phyloP scores from a whole-genome alignment of 2,329 filamentous ascomycete genomes.

The Diaporthe velutina region DNA sequence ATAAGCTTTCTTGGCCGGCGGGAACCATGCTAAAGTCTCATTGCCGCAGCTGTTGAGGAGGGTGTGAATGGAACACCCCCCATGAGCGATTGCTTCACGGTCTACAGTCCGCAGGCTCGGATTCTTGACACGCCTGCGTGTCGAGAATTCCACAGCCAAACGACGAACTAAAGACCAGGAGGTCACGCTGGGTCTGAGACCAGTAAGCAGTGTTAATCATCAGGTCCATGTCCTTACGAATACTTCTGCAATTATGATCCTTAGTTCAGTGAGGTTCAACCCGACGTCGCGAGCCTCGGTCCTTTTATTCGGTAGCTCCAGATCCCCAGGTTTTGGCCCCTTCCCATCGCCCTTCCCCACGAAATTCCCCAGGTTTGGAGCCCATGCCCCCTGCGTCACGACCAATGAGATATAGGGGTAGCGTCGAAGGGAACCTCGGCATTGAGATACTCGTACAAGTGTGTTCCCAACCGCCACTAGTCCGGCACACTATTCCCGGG shows the following conservation, averaged over 20 bases:
- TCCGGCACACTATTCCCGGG: background rate
- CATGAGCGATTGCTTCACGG: background rate
- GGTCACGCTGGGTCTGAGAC: background rate
- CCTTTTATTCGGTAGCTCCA: background rate
- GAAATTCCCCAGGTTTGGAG: conserved; percentile 20
- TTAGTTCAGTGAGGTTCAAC: background rate
- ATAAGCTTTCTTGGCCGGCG: conserved; percentile 12
- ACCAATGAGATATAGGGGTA: background rate
- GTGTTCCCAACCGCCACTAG: conserved; percentile 3
- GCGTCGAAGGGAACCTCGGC: conserved; percentile 27
- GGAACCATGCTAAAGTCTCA: background rate
- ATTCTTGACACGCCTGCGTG: background rate
- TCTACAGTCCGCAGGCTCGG: background rate
- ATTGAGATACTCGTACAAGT: conserved; percentile 12
- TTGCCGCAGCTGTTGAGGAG: background rate
- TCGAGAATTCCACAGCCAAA: background rate
- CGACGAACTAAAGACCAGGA: background rate
- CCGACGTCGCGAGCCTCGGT: background rate
- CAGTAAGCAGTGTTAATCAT: background rate
- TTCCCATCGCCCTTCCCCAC: conserved; percentile 8
- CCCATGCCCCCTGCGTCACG: background rate
- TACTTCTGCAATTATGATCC: background rate
- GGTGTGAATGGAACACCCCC: background rate
- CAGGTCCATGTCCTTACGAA: background rate
- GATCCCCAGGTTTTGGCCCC: conserved; percentile 30